These are phyloP conservation scores for Silene noctiflora DNA, from an alignment of 179 eudicot species.

Conservation along the genomic window DNA sequence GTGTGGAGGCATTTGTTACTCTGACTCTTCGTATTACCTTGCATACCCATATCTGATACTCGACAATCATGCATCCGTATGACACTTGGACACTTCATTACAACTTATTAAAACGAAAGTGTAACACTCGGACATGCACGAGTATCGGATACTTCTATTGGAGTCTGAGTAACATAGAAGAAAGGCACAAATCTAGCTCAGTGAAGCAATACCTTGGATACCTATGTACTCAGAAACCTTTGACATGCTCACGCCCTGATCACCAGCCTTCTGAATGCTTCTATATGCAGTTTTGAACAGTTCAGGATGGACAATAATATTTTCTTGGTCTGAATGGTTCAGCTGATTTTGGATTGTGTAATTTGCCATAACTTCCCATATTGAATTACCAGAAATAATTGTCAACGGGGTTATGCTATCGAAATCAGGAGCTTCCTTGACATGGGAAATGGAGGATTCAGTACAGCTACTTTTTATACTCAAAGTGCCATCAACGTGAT, in stretches of 20 bases:
- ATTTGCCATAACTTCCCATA: conserved; percentile 74
- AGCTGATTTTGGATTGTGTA: conserved; percentile 40
- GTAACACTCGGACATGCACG: neutral
- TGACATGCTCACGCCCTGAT: conserved; percentile 79
- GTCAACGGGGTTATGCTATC: conserved; percentile 28
- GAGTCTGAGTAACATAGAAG: neutral
- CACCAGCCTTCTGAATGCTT: conserved; percentile 81
- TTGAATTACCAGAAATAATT: conserved; percentile 42
- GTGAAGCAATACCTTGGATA: conserved; percentile 45
- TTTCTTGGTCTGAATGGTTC: conserved; percentile 30
- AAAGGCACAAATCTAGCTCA: neutral
- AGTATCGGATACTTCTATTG: neutral
- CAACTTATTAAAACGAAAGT: neutral
- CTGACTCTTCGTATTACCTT: neutral
- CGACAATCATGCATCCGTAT: neutral
- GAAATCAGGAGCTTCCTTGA: conserved; percentile 40
- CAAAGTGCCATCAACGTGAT: conserved; percentile 31
- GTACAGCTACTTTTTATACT: conserved; percentile 32
- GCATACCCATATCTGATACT: neutral
- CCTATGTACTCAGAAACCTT: conserved; percentile 52
- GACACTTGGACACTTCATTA: neutral
- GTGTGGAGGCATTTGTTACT: neutral
- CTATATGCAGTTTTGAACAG: conserved; percentile 48
- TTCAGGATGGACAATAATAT: conserved; percentile 39
- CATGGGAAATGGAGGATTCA: conserved; percentile 26